Evolutionary conservation across 176 grass and related monocot species (phyloP), one percentile per base, ranked within the genome.

Genomic region (Thinopyrum elongatum): DNA sequence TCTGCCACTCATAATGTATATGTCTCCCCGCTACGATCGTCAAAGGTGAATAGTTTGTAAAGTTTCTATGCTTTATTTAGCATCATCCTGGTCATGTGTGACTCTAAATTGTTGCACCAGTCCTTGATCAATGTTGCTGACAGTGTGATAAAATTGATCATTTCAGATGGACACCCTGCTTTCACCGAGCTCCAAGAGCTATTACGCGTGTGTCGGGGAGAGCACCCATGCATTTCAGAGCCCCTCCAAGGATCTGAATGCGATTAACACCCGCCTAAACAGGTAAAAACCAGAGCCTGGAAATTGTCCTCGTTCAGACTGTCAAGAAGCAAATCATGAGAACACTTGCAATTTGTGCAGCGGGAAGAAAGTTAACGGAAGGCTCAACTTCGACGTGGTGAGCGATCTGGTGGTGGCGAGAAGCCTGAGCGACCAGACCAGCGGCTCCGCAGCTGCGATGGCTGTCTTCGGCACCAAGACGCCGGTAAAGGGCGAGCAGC

Each of bases 161-260:
- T 85, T 90, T 74, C 90, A 99, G 97, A 99, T 90, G 88, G 97
- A 99, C 87, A 89, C 85, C 59, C 88, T 99, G 75, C 94, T 96
- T 64, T 99, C 97, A 11, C 94, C 97, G 28, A 99, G 97, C 88
- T 99, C 97, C 2, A 99, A 99, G 90, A 99, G 97, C 86, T 99
- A 94, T 33, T 99, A 96, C 42, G 97, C 97, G 2, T 99, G 94
- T 23, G 94, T 99, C 16, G 97, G 97, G 1, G 94, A 99, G 92
- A 99, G 97, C 28, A 99, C 97, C n/a, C 94, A 99, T 16, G 94
- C 94, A 17, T 99, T 84, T 42, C 97, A 99, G 79, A 99, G 97
- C 88, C 97, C 97, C 51, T 99, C 97, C 12, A 99, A 99, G 80
- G 97, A 99, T 47, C 79, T 99, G 68, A 96, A 90, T 35, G 97